phyloP scores from a whole-genome alignment of 345 rosid genomes.

The thale cress (Arabidopsis thaliana) region DNA sequence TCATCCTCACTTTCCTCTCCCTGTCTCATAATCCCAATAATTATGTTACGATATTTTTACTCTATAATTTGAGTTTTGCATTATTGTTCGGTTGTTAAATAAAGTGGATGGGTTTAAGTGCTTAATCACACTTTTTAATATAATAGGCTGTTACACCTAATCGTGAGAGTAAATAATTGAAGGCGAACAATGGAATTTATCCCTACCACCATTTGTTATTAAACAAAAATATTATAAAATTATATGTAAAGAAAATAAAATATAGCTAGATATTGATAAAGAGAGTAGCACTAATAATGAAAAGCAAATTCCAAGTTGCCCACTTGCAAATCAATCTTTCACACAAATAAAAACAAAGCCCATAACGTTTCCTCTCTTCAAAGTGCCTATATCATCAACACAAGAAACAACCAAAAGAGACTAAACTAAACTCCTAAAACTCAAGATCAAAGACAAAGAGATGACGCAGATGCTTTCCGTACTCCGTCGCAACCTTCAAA shows the following conservation, averaged over 20 bases:
- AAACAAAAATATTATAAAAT: neutral
- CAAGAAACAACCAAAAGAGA: neutral
- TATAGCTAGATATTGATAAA: conserved; percentile 24
- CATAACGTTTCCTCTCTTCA: conserved; percentile 27
- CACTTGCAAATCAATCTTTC: conserved; percentile 40
- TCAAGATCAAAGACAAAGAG: conserved; percentile 4
- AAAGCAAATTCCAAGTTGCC: conserved; percentile 48
- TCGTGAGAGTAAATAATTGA: conserved; percentile 15
- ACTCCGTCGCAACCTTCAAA: conserved; percentile 55
- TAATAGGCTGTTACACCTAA: conserved; percentile 12
- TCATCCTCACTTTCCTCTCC: neutral
- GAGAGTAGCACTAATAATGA: conserved; percentile 38
- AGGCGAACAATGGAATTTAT: conserved; percentile 24
- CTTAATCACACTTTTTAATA: neutral
- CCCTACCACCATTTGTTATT: conserved; percentile 16
- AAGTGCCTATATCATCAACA: conserved; percentile 23
- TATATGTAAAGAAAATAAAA: conserved; percentile 27
- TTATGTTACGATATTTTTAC: neutral
- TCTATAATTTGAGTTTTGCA: neutral
- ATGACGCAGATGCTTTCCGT: conserved; percentile 54
- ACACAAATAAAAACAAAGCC: conserved; percentile 29
- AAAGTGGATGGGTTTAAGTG: neutral
- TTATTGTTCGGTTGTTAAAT: neutral
- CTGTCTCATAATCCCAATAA: neutral
- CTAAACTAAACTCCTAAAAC: neutral